Evolutionary conservation across 2,329 filamentous ascomycete genomes (phyloP).

Genomic region (Pseudocercospora pini-densiflorae): DNA sequence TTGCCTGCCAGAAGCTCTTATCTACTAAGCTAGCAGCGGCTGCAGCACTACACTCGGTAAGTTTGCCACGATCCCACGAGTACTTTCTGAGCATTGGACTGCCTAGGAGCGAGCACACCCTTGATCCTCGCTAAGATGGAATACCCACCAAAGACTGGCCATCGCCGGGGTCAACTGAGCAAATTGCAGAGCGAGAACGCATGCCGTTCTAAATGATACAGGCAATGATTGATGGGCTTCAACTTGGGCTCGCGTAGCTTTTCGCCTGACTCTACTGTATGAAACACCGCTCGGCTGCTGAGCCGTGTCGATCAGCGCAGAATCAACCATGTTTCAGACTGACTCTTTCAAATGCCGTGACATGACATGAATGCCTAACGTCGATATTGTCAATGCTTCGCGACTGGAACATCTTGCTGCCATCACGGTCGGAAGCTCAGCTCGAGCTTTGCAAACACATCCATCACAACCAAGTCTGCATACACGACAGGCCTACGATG

Average conservation of each 20-base stretch:
- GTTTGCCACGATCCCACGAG: slow-evolving; percentile 16
- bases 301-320: slow-evolving; percentile 20
- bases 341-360: slow-evolving; percentile 16
- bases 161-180: slow-evolving; percentile 3
- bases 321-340: slow-evolving; percentile 24
- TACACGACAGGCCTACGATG: slow-evolving; percentile 1
- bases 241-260: slow-evolving; percentile 15
- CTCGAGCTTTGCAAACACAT: neutral
- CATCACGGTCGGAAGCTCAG: neutral
- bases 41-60: slow-evolving; percentile 17
- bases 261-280: slow-evolving; percentile 21
- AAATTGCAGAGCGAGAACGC: slow-evolving; percentile 3
- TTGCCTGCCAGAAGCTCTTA: slow-evolving; percentile 16
- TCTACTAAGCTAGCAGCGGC: slow-evolving; percentile 18
- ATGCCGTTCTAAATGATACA: slow-evolving; percentile 8
- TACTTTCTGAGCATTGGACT: slow-evolving; percentile 6
- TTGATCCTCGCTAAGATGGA: neutral
- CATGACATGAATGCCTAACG: slow-evolving; percentile 17
- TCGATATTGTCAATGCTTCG: neutral
- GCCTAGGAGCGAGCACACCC: slow-evolving; percentile 7
- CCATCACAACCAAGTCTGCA: neutral
- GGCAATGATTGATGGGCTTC: slow-evolving; percentile 8
- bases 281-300: slow-evolving; percentile 17
- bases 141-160: slow-evolving; percentile 2
- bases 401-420: neutral